Evolutionary conservation across 2,329 filamentous ascomycete genomes (phyloP), one percentile per base, ranked within the genome.

Genomic region (Xylariaceae sp.): DNA sequence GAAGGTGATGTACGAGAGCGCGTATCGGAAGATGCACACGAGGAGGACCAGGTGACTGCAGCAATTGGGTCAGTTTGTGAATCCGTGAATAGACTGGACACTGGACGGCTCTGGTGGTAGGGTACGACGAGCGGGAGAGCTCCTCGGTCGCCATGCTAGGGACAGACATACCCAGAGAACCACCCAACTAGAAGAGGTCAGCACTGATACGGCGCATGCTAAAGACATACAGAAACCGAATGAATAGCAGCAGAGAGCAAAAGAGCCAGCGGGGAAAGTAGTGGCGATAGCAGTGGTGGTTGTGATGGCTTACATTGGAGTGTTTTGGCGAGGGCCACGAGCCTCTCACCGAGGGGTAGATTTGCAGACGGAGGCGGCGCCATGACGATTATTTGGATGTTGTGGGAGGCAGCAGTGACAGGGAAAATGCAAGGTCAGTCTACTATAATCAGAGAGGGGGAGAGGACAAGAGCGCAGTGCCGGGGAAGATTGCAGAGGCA

Each of bases 1-100:
- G 78, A 97, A 87, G 64, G 87, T 86, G 51, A 96, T 72, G 76
- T 90, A 95, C 43, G 90, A 95, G 55, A 97, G 71, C 56, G 78
- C 73, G 71, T 97, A 99, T 67, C 90, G 87, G 64, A 87, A 68
- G 45, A 92, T 89, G 65, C 83, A 86, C 60, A 95, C 74, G 59
- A 99, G 86, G 54, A 97, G 82, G 36, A 86, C 87, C 53, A 96
- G 75, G 69, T 99, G 94, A 61, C 92, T 95, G 63, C 45, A 39
- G 33, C 27, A 32, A 54, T 42, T 17, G 30, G 1, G 17, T 57
- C 43, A 54, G 52, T 41, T 38, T 14, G 42, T 32, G 31, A 22
- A 27, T 27, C 4, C 4, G 7, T 27, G 4, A 7, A 27, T 5
- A 7, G 22, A 4, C 7, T 27, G 22, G 22, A 27, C 22, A 27